Evolutionary conservation across 306 rosid species (phyloP), one percentile per base, ranked within the genome.

Genomic region (Ammopiptanthus mongolicus): DNA sequence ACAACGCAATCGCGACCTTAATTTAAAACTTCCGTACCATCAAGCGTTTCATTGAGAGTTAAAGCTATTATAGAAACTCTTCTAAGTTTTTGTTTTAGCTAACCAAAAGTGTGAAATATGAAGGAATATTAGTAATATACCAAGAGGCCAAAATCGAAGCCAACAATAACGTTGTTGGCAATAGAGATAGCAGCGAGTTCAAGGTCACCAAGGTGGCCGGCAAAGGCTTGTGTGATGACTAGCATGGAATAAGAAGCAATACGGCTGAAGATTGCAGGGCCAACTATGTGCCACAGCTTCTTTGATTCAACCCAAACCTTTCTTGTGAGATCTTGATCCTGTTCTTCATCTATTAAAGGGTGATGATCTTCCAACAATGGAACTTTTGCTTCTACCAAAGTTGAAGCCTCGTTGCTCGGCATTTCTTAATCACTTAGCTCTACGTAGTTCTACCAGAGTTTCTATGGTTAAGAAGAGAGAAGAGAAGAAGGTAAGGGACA

Each of bases 211-310:
- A 92, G 81, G 65, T 90, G 97, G 41, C 96, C 96, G 5, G 93
- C 97, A 21, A 88, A 90, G 64, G 90, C 86, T 75, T 90, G 96
- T 5, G 96, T 88, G 76, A 90, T 90, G 65, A 92, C 91, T 2
- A 90, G 10, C 83, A 82, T 90, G 22, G 81, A 72, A 72, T 88
- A 83, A 41, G 93, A 62, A 31, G 87, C 71, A 4, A 86, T 18
- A 2, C 93, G 87, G 74, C 91, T 85, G 65, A 89, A 85, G 57
- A 92, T 86, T 15, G 93, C 73, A 1, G 97, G 97, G 6, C 96
- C 96, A 1, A 84, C 89, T 62, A 92, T 86, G 82, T 89, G 88
- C 97, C 97, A 92, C 0, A 92, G 87, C 74, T 86, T 90, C 85
- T 72, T 88, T 7, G 93, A 92, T 74, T 92, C 96, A 23, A 50